Evolutionary conservation across 2,329 filamentous ascomycete species (phyloP).

Genomic region (Dactylellina sp.): DNA sequence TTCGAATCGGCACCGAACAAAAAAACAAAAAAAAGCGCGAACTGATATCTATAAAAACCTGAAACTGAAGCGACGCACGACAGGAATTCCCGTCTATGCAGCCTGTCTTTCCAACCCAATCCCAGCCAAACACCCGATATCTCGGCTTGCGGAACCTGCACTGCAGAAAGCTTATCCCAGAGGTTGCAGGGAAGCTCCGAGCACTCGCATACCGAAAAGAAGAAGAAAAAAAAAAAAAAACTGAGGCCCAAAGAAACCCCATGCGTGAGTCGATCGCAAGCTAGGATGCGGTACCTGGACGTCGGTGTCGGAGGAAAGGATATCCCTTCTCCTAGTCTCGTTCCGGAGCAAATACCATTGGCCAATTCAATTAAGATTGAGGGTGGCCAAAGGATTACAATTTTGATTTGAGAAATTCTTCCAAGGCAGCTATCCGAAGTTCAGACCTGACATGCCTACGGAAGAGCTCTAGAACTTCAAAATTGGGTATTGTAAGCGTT

Average conservation of each 20-base stretch:
- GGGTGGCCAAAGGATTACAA: not conserved
- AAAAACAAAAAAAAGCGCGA: slow-evolving; percentile 3
- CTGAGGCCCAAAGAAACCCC: slow-evolving; percentile 36
- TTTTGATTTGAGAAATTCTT: slow-evolving; percentile 8
- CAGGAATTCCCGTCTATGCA: slow-evolving; percentile 11
- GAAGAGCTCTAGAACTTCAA: slow-evolving; percentile 25
- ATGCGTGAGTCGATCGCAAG: slow-evolving; percentile 28
- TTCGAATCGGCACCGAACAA: not conserved
- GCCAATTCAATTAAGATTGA: slow-evolving; percentile 1
- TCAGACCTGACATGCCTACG: not conserved
- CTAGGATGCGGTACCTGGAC: slow-evolving; percentile 24
- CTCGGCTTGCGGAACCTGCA: slow-evolving; percentile 46
- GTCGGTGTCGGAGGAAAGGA: slow-evolving; percentile 21
- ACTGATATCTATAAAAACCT: slow-evolving; percentile 10
- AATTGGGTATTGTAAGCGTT: slow-evolving; percentile 8
- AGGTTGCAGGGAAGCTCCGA: slow-evolving; percentile 37
- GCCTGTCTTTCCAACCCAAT: slow-evolving; percentile 2
- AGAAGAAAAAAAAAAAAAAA: slow-evolving; percentile 26
- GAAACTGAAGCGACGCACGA: slow-evolving; percentile 12
- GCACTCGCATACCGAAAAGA: not conserved
- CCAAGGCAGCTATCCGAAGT: slow-evolving; percentile 31
- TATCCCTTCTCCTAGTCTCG: not conserved
- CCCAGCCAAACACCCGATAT: slow-evolving; percentile 34
- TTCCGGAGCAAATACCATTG: not conserved
- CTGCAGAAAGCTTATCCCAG: slow-evolving; percentile 43